phyloP scores from a whole-genome alignment of 2,329 filamentous ascomycete species.

The Purpureocillium lavendulum region DNA sequence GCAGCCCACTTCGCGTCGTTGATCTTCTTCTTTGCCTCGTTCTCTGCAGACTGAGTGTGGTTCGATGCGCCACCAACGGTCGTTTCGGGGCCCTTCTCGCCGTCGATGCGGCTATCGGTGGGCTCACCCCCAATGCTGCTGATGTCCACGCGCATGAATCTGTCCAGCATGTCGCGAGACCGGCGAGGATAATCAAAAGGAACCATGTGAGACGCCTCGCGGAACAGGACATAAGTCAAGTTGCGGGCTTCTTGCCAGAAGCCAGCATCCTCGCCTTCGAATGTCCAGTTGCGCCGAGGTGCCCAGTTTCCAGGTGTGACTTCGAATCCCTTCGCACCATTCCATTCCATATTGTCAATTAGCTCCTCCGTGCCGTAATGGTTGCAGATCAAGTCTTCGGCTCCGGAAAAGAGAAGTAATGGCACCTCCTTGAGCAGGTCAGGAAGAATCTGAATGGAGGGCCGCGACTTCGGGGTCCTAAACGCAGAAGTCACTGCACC shows the following conservation, averaged over 20 bases:
- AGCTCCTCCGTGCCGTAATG: constrained; percentile 88
- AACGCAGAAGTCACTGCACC: constrained; percentile 70
- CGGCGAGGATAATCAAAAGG: constrained; percentile 86
- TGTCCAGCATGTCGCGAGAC: constrained; percentile 91
- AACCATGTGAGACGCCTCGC: constrained; percentile 97
- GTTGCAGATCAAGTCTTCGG: constrained; percentile 94
- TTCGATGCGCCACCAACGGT: constrained; percentile 64
- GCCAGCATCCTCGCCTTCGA: constrained; percentile 79
- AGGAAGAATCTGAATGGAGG: constrained; percentile 68
- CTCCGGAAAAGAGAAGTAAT: constrained; percentile 83
- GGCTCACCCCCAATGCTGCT: constrained; percentile 75
- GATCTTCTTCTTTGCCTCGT: constrained; percentile 54
- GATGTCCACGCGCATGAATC: constrained; percentile 91
- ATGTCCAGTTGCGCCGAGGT: constrained; percentile 87
- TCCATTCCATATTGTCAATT: constrained; percentile 87
- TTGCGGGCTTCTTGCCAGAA: constrained; percentile 95
- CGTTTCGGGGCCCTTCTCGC: constrained; percentile 71
- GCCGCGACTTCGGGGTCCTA: constrained; percentile 58
- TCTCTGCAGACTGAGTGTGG: constrained; percentile 45
- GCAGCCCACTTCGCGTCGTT: constrained; percentile 81
- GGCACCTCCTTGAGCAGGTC: constrained; percentile 69
- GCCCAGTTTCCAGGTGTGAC: constrained; percentile 79
- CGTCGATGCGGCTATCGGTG: constrained; percentile 73
- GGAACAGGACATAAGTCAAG: constrained; percentile 89
- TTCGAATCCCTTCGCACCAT: constrained; percentile 86